Conservation (phyloP, 371 early-diverging fungal species). For the Mucor circinelloides region DNA sequence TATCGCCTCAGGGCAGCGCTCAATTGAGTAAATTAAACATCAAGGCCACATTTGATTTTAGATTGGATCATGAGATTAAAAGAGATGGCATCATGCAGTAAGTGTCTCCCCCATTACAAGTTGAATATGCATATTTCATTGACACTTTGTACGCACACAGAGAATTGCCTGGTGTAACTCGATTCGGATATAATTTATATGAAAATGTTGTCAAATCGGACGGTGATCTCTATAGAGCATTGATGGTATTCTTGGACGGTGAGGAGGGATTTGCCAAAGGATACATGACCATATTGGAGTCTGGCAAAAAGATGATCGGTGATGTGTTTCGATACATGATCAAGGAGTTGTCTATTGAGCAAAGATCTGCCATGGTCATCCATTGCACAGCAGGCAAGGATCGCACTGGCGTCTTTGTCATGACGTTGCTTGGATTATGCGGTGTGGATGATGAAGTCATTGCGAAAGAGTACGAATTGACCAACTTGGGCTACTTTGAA, state of each 20-base stretch:
- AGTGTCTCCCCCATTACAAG: background rate
- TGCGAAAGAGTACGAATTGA: slow-evolving; percentile 69
- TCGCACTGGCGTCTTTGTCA: slow-evolving; percentile 78
- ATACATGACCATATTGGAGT: slow-evolving; percentile 22
- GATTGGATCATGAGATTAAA: slow-evolving; percentile 57
- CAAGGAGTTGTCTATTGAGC: slow-evolving; percentile 6
- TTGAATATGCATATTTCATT: background rate
- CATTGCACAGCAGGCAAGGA: slow-evolving; percentile 90
- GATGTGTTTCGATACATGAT: slow-evolving; percentile 26
- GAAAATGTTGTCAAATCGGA: slow-evolving; percentile 13
- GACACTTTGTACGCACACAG: background rate
- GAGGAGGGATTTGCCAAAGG: slow-evolving; percentile 27
- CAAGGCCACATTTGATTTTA: slow-evolving; percentile 59
- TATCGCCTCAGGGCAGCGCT: slow-evolving; percentile 49
- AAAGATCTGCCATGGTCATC: slow-evolving; percentile 56
- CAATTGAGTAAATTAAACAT: slow-evolving; percentile 52
- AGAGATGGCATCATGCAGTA: slow-evolving; percentile 51
- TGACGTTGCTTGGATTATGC: slow-evolving; percentile 66
- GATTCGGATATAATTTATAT: slow-evolving; percentile 17
- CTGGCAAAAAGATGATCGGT: slow-evolving; percentile 22
- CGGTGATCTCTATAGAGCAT: slow-evolving; percentile 6
- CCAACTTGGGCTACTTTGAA: slow-evolving; percentile 37
- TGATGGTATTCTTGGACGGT: slow-evolving; percentile 21
- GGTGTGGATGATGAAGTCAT: slow-evolving; percentile 75
- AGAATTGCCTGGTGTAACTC: slow-evolving; percentile 15